phyloP scores from a whole-genome alignment of 345 rosid genomes.

The Melaleuca alternifolia region DNA sequence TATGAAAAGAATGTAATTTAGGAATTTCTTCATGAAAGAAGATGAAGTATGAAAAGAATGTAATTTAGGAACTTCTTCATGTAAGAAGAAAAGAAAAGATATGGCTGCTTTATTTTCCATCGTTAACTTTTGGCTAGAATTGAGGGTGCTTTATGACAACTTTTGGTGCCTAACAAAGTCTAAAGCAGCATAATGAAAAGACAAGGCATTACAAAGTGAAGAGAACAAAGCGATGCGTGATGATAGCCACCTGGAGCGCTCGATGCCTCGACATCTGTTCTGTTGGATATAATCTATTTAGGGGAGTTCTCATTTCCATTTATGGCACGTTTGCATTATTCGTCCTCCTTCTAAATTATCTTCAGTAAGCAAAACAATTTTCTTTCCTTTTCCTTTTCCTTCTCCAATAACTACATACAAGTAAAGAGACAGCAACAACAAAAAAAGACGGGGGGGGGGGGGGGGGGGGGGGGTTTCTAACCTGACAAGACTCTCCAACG shows the following conservation, averaged over 20 bases:
- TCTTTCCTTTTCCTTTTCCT: neutral
- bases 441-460: too few relatives aligned
- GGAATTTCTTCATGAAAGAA: neutral
- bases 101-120: neutral
- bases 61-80: neutral
- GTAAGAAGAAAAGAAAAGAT: neutral
- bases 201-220: neutral
- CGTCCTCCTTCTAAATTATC: neutral
- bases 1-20: neutral
- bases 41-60: neutral
- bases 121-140: neutral
- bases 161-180: neutral
- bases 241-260: neutral
- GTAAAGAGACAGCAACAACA: neutral
- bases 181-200: constrained; percentile 1
- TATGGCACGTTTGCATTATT: neutral
- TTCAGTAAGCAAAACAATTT: neutral
- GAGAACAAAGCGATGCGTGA: constrained; percentile 2
- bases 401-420: neutral
- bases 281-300: neutral
- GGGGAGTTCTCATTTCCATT: neutral
- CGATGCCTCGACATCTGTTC: neutral
- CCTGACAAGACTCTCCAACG: neutral
- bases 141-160: neutral
- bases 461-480: too few relatives aligned